Evolutionary conservation across 352 stramenopile species (phyloP), one percentile per base, ranked within the genome.

Genomic region (Pythium aristosporum): DNA sequence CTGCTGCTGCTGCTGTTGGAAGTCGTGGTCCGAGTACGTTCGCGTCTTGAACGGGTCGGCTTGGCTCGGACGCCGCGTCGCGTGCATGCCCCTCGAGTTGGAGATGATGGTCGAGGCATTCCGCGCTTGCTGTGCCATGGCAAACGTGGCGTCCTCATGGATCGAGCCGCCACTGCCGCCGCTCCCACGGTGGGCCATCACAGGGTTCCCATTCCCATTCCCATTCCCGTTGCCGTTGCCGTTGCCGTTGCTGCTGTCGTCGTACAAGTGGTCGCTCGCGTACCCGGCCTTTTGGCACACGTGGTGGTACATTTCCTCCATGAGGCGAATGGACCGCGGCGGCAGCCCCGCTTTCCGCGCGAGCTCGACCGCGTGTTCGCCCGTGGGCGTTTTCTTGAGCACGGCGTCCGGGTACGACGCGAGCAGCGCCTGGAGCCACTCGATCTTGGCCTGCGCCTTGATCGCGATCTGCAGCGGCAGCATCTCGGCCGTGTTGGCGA

Each of bases 251-350:
- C 66, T 9, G 36, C 85, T 78, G 41, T 82, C 69, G 13, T 80
- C 73, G 30, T 77, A 79, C n/a, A 89, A 57, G 7, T 84, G 75
- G 57, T 89, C 81, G 23, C 44, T 70, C 18, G 79, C 72, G 30
- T 88, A 72, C 2, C 82, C 81, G 34, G 79, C 70, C 53, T 90
- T 88, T 30, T 84, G 71, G 58, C 82, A 92, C 34, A 96, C 85
- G 59, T 96, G 87, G 57, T 89, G 81, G 57, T 90, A 91, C 87
- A 96, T 96, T 43, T 96, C 87, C 56, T 96, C 87, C 0, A 96
- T 68, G 36, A 96, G 65, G 16, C 87, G 83, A 36, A 94, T 47
- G n/a, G 81, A 90, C 30, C 82, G 80, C 54, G 65, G 47, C 6
- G 83, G 76, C 32, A 94, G 60, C 0, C 62, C 76, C 15, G 74